Evolutionary conservation across 179 eudicot species (phyloP).

Genomic region (Heliamphora ciliata): DNA sequence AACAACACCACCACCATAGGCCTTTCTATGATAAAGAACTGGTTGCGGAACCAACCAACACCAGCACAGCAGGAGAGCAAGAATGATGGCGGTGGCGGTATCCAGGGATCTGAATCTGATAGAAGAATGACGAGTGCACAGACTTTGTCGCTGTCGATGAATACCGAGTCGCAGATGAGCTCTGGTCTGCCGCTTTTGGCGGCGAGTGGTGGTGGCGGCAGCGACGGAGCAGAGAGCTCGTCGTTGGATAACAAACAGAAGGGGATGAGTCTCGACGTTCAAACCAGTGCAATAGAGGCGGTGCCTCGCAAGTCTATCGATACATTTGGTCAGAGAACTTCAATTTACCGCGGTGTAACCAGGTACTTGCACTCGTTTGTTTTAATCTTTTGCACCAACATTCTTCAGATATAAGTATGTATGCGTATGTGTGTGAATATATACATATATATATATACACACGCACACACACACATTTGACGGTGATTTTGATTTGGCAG

Average conservation of each 20-base stretch:
- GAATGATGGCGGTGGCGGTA: conserved; percentile 13
- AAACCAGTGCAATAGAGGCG: conserved; percentile 48
- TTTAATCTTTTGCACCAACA: background rate
- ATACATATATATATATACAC: too few species aligned
- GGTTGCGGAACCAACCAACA: conserved; percentile 59
- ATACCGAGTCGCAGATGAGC: conserved; percentile 34
- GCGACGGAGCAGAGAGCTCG: conserved; percentile 33
- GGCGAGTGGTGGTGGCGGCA: conserved; percentile 24
- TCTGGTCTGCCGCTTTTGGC: conserved; percentile 34
- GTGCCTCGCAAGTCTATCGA: conserved; percentile 66
- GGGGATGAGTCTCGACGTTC: conserved; percentile 27
- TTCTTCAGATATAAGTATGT: background rate
- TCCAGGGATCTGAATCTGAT: background rate
- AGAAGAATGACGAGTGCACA: conserved; percentile 23
- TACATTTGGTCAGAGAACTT: conserved; percentile 91
- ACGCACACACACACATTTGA: background rate
- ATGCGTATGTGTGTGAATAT: too few species aligned
- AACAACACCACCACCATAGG: conserved; percentile 26
- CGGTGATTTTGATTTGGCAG: conserved; percentile 24
- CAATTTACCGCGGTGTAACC: conserved; percentile 90
- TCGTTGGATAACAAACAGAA: conserved; percentile 32
- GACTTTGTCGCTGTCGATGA: conserved; percentile 66
- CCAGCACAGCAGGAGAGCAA: conserved; percentile 21
- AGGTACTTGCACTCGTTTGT: conserved; percentile 28
- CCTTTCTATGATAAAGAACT: conserved; percentile 77